Evolutionary conservation across 2,329 filamentous ascomycete genomes (phyloP), one percentile per base, ranked within the genome.

Genomic region (Ophiostoma montium): DNA sequence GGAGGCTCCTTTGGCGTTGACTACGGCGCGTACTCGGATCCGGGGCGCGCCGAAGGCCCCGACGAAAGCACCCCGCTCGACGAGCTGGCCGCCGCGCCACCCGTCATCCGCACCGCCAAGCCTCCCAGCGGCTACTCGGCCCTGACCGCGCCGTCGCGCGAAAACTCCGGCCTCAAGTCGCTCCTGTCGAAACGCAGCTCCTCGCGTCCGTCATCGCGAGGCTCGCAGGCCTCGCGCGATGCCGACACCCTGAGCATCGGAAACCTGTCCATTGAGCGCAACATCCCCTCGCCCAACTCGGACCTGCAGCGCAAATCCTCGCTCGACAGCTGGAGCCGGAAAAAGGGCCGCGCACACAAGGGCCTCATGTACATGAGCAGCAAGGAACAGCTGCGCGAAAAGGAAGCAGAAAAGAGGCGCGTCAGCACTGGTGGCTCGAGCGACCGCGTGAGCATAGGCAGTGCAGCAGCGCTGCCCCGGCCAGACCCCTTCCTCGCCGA

Each of bases 41-140:
- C 73, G 5, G 66, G 69, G 16, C 65, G 71, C 31, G 70, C 71
- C 47, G 70, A 76, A 16, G 59, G 71, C 12, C 60, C 68, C 41
- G 68, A 75, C 45, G 68, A 72, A 33, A 61, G 65, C 51, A 57
- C 68, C 6, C 68, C 72, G 11, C 64, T 80, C 55, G 73, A 80
- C 64, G 75, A 82, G 49, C 66, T 80, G 41, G 72, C 78, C 30
- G 78, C 78, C 19, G 68, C 70, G 44, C 68, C 86, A 12, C 87
- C 88, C 16, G 76, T 90, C 49, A 76, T 94, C 57, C 81, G 83
- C 55, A 94, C 89, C 31, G 78, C 86, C 31, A 89, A 89, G 62
- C 83, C 82, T 8, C 85, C 85, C 0, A 86, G 84, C 46, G 85
- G 84, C 48, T 78, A 80, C 58, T 88, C 84, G 23, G 67, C 80